These are phyloP conservation scores for Penicillium sp. DNA, from an alignment of 2,329 filamentous ascomycete genomes.

Conservation along the genomic window DNA sequence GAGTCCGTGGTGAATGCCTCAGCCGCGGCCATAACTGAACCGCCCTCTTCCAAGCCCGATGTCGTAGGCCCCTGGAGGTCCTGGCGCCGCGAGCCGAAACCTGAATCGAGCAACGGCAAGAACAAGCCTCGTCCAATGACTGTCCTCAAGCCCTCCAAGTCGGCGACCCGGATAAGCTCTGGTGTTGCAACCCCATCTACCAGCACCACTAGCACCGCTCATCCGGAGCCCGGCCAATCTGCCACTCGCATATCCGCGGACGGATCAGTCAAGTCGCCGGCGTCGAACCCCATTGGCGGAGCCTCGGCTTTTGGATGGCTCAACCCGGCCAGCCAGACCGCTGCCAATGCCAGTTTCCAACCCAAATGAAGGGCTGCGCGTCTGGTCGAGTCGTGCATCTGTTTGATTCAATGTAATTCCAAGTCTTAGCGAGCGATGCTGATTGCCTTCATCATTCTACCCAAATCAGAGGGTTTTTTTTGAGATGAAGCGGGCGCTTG, in stretches of 20 bases:
- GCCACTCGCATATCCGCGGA: slow-evolving; percentile 28
- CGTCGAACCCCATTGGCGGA: slow-evolving; percentile 83
- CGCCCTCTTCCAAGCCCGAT: slow-evolving; percentile 33
- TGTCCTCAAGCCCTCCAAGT: slow-evolving; percentile 77
- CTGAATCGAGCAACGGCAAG: slow-evolving; percentile 36
- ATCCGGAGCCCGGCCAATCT: neutral
- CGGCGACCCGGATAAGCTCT: slow-evolving; percentile 46
- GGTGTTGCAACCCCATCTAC: slow-evolving; percentile 20
- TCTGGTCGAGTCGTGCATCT: neutral
- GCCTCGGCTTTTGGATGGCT: slow-evolving; percentile 95
- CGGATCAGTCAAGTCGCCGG: slow-evolving; percentile 53
- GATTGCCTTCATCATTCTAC: neutral
- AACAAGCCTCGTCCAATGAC: slow-evolving; percentile 74
- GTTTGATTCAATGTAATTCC: neutral
- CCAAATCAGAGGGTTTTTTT: neutral
- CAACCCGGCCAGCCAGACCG: slow-evolving; percentile 50
- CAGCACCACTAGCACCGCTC: slow-evolving; percentile 11
- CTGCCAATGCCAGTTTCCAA: slow-evolving; percentile 28
- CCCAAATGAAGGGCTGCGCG: slow-evolving; percentile 15
- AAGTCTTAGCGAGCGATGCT: slow-evolving; percentile 4
- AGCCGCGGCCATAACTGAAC: slow-evolving; percentile 29
- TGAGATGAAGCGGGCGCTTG: neutral
- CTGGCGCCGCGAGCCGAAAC: slow-evolving; percentile 60
- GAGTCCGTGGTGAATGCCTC: slow-evolving; percentile 10
- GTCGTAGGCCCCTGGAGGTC: slow-evolving; percentile 68